These are phyloP conservation scores for Cyphellophora attinorum DNA, from an alignment of 2,329 filamentous ascomycete genomes.

Conservation along the genomic window DNA sequence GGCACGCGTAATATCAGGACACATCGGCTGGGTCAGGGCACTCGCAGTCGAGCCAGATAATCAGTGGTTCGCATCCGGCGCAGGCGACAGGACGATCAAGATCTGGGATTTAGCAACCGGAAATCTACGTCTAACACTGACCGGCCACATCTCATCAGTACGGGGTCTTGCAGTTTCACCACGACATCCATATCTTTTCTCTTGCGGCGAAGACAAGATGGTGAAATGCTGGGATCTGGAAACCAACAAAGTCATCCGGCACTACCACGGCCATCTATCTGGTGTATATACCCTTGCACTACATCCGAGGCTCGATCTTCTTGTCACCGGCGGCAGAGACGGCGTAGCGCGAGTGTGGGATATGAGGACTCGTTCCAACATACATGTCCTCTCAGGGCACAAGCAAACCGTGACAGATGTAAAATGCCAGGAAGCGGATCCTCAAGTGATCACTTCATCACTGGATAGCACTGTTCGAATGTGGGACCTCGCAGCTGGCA, in stretches of 20 bases:
- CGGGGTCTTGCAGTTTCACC: slow-evolving; percentile 86
- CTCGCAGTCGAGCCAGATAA: slow-evolving; percentile 92
- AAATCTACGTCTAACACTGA: slow-evolving; percentile 72
- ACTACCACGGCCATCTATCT: slow-evolving; percentile 94
- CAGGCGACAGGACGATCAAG: slow-evolving; percentile 94
- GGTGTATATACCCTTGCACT: slow-evolving; percentile 88
- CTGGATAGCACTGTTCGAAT: slow-evolving; percentile 84
- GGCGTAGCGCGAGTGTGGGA: slow-evolving; percentile 96
- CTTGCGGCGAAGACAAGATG: slow-evolving; percentile 98
- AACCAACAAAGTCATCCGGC: slow-evolving; percentile 97
- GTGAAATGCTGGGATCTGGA: slow-evolving; percentile 99
- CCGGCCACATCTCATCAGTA: slow-evolving; percentile 89
- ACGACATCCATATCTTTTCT: slow-evolving; percentile 92
- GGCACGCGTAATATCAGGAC: slow-evolving; percentile 93
- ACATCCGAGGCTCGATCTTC: slow-evolving; percentile 89
- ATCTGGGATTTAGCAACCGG: slow-evolving; percentile 95
- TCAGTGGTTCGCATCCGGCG: slow-evolving; percentile 93
- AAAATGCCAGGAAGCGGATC: slow-evolving; percentile 90
- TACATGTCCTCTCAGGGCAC: slow-evolving; percentile 87
- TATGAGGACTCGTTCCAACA: slow-evolving; percentile 91
- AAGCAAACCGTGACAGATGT: slow-evolving; percentile 83
- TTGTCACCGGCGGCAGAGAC: slow-evolving; percentile 90
- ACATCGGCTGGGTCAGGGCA: slow-evolving; percentile 86
- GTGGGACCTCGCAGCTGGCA: slow-evolving; percentile 93
- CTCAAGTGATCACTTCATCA: slow-evolving; percentile 88